A percentile compares a stretch with the other conserved stretches of the same genome.
These are phyloP conservation scores for Nitzschia sp. DNA, from an alignment of 108 stramenopile genomes.

Conservation along the genomic window DNA sequence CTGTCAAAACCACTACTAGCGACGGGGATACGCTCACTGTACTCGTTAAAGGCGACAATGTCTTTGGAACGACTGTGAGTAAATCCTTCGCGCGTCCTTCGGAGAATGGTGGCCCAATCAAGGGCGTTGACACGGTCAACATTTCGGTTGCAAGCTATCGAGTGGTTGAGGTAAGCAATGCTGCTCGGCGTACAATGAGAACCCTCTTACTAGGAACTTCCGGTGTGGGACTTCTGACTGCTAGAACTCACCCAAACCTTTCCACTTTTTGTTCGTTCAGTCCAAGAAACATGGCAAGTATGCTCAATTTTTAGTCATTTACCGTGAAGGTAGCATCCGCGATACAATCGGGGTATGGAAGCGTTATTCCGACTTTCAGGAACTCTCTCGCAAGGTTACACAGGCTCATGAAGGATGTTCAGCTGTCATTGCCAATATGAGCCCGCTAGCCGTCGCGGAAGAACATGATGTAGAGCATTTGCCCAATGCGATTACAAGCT, in stretches of 20 bases:
- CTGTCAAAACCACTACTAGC: constrained; percentile 39
- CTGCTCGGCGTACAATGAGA: too few relatives aligned
- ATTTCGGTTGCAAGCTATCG: constrained; percentile 88
- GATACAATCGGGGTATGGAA: constrained; percentile 92
- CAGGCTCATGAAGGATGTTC: constrained; percentile 78
- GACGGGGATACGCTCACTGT: constrained; percentile 63
- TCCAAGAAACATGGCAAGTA: constrained; percentile 81
- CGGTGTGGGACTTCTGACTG: too few relatives aligned
- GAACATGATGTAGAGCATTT: constrained; percentile 78
- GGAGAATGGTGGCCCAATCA: constrained; percentile 51
- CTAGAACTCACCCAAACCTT: too few relatives aligned
- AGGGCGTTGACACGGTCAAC: constrained; percentile 77
- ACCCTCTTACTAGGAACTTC: too few relatives aligned
- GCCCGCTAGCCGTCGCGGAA: constrained; percentile 72
- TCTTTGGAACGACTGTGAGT: constrained; percentile 88
- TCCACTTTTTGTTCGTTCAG: too few relatives aligned
- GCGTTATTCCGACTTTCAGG: constrained; percentile 85
- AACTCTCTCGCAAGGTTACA: constrained; percentile 71
- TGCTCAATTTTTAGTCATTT: constrained; percentile 87
- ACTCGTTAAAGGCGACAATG: constrained; percentile 75
- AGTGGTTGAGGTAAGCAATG: constrained; percentile 71
- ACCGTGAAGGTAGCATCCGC: constrained; percentile 78
- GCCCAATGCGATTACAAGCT: constrained; percentile 87
- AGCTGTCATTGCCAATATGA: constrained; percentile 72
- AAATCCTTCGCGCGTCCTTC: constrained; percentile 68